Evolutionary conservation across 148 eudicot genomes (phyloP), one percentile per base, ranked within the genome.

Genomic region (Drosera capensis): DNA sequence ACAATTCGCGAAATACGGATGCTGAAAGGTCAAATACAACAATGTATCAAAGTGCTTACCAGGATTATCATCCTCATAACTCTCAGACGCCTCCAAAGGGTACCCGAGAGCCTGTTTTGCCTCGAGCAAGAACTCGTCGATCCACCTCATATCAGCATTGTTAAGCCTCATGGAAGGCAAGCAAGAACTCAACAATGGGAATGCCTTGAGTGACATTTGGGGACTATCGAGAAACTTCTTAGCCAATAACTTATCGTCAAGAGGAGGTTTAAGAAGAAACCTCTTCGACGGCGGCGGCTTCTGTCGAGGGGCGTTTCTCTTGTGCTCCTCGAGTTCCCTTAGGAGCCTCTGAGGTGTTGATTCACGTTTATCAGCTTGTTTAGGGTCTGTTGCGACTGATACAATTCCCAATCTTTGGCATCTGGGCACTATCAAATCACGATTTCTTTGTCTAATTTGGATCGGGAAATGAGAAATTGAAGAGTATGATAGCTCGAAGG

Each of bases 71-170:
- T 85, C 95, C 23, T 70, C 73, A 11, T 66, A 72, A 1, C 15
- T 59, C 19, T 73, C 80, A 0, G 95, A 80, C 0, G 85, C 64
- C 49, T 85, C 95, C 8, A 92, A 56, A 3, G 99, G 79, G 69
- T 85, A 92, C 24, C 99, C 99, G 11, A 92, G 59, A 0, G 95
- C 94, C 51, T 92, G 99, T 39, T 92, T 92, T 1, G 84, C 95
- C 50, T 92, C 99, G 3, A 81, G 70, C 25, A 92, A 67, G 45
- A 71, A 92, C 73, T 85, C 95, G 29, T 85, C 93, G 5, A 92
- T 92, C 99, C 99, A 92, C 1, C 69, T 68, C 15, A 50, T 63
- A 39, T 92, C 99, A 0, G 61, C 70, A 62, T 76, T 70, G 59
- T 68, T 85, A 3, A 92, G 67, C 13, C 58, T 43, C 1, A 68